Evolutionary conservation across 805 yeast species (phyloP), one percentile per base, ranked within the genome.

Genomic region (Candida pseudofarinosa): DNA sequence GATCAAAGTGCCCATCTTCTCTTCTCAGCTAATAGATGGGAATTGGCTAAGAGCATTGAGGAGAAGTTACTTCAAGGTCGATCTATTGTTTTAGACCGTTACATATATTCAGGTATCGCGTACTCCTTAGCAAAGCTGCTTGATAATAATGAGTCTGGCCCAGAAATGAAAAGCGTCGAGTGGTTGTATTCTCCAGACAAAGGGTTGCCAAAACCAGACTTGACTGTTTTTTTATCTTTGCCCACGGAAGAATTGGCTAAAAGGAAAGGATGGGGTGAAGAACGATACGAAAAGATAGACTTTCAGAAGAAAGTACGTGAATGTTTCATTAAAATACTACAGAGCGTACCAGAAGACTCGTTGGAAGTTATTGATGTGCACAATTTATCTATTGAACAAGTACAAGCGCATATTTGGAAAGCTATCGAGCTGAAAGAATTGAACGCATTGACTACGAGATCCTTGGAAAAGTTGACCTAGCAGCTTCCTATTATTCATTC

Each of bases 21-120:
- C 28, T 93, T 93, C 60, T 80, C 89, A 51, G 97, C 98, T 1
- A 93, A 93, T 55, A 68, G 99, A 49, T 93, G 99, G 99, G 99
- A 93, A 59, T 53, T 79, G 17, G 75, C 73, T 1, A 61, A 67
- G 1, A 58, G 61, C 3, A 79, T 93, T 4, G 56, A 63, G 8
- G 43, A 56, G 1, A 56, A 67, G 10, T 60, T 89, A 15, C 51
- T 62, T 1, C 48, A 59, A 0, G 97, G 96, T 1, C 58, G 56
- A 10, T 71, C 73, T 40, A 74, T 93, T 1, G 71, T 93, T 0
- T 60, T 90, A 44, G 99, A 93, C 59, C 69, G 99, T 49, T 93
- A 91, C 55, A 84, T 86, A 3, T 91, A 87, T 56, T 88, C 97
- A 0, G 99, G 99, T 0, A 79, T 89, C 3, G 96, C 97, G 4